Conservation (phyloP, 1,139 yeast genomes). For the Magnusiomyces tetraspermus region DNA sequence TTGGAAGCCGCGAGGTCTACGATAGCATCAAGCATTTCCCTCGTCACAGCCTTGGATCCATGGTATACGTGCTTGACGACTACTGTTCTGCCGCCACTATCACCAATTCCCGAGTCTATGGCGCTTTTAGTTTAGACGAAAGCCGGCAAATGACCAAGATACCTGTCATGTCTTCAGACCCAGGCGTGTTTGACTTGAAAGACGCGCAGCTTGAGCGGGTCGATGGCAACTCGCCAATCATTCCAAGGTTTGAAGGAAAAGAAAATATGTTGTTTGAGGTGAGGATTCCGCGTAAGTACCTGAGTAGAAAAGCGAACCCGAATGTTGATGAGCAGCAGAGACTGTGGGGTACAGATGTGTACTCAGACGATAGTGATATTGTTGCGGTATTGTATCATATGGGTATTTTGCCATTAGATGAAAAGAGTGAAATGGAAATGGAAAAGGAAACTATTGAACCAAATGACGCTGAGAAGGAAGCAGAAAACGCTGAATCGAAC, state of each 20-base stretch:
- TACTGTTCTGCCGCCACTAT: not conserved
- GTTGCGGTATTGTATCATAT: conserved; percentile 64
- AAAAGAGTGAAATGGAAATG: conserved; percentile 1
- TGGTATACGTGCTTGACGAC: conserved; percentile 37
- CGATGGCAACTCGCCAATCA: conserved; percentile 28
- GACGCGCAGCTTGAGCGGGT: conserved; percentile 25
- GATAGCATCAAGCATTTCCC: conserved; percentile 40
- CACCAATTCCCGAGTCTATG: not conserved
- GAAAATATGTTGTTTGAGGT: conserved; percentile 56
- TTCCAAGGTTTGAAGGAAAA: conserved; percentile 38
- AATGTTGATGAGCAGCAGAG: conserved; percentile 42
- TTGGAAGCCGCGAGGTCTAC: conserved; percentile 40
- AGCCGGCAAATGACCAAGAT: no score
- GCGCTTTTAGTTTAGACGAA: not conserved
- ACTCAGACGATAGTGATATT: conserved; percentile 88
- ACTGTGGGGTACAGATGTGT: conserved; percentile 87
- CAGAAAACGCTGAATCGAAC: not conserved
- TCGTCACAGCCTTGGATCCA: conserved; percentile 48
- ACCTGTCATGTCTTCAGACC: not conserved
- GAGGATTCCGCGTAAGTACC: conserved; percentile 42
- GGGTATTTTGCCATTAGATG: conserved; percentile 46
- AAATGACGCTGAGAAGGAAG: not conserved
- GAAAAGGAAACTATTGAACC: conserved; percentile 7
- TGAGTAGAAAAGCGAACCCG: conserved; percentile 30
- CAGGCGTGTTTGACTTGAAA: not conserved